Evolutionary conservation across 805 yeast genomes (phyloP).

Genomic region (Starmerella tilneyi): DNA sequence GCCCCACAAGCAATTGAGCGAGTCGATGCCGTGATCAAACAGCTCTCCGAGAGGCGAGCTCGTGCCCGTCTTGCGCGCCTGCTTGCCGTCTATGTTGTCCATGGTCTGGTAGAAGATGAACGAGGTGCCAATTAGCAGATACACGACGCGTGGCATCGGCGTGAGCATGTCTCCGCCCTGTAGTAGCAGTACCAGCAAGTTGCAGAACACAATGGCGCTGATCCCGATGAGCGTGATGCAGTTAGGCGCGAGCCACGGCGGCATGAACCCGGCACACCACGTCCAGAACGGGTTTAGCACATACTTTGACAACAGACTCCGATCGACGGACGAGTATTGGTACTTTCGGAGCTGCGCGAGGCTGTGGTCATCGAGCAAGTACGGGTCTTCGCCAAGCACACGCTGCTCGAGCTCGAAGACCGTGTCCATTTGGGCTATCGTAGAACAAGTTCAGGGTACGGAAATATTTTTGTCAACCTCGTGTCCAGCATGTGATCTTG

Average conservation of each 20-base stretch:
- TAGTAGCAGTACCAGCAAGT: conserved; percentile 50
- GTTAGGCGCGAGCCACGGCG: conserved; percentile 89
- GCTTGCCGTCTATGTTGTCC: conserved; percentile 95
- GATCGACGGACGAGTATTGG: conserved; percentile 48
- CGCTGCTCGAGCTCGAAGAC: conserved; percentile 27
- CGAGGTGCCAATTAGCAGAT: conserved; percentile 67
- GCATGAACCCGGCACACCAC: conserved; percentile 66
- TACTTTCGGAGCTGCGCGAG: conserved; percentile 24
- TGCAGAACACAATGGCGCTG: conserved; percentile 53
- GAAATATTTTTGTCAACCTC: neutral
- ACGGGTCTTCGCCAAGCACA: conserved; percentile 22
- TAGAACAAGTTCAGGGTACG: neutral
- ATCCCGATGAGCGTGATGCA: conserved; percentile 78
- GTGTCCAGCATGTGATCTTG: no score
- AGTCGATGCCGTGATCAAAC: conserved; percentile 81
- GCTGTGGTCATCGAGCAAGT: conserved; percentile 23
- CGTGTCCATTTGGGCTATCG: conserved; percentile 16
- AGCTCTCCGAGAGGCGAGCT: conserved; percentile 91
- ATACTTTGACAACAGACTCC: conserved; percentile 65
- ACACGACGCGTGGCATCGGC: conserved; percentile 63
- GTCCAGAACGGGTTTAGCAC: conserved; percentile 82
- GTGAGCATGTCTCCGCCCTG: conserved; percentile 55
- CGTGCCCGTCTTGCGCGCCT: conserved; percentile 89
- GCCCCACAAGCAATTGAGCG: conserved; percentile 70
- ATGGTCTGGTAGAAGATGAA: conserved; percentile 87